Evolutionary conservation across 805 yeast genomes (phyloP).

Genomic region (Teunomyces kruisii): DNA sequence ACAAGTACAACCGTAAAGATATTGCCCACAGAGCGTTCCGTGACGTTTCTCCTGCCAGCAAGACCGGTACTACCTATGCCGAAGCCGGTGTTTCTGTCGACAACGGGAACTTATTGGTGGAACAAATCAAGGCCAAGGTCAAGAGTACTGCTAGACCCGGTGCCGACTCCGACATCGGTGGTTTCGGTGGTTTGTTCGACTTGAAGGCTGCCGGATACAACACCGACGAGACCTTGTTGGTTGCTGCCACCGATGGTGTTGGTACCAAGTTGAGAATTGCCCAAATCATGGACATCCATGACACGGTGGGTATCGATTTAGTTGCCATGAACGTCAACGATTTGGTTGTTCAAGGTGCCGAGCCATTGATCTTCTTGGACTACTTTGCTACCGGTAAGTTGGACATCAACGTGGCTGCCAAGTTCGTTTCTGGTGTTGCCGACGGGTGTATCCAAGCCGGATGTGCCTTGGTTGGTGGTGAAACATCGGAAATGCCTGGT

Average conservation of each 20-base stretch:
- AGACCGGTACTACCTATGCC: slow-evolving; percentile 63
- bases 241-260: slow-evolving; percentile 98
- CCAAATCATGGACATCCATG: slow-evolving; percentile 81
- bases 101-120: slow-evolving; percentile 87
- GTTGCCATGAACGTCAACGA: slow-evolving; percentile 99
- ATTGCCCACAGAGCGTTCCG: slow-evolving; percentile 96
- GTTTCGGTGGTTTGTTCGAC: slow-evolving; percentile 97
- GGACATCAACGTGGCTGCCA: slow-evolving; percentile 79
- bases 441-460: slow-evolving; percentile 94
- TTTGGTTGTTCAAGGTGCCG: slow-evolving; percentile 98
- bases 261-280: slow-evolving; percentile 97
- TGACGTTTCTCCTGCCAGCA: slow-evolving; percentile 30
- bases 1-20: slow-evolving; percentile 84
- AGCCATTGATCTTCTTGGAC: slow-evolving; percentile 91
- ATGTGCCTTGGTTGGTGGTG: slow-evolving; percentile 98
- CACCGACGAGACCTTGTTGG: slow-evolving; percentile 75
- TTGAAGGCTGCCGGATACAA: slow-evolving; percentile 84
- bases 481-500: slow-evolving; percentile 99
- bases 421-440: slow-evolving; percentile 93
- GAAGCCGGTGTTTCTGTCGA: slow-evolving; percentile 98
- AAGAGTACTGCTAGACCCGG: slow-evolving; percentile 93
- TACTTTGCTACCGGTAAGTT: slow-evolving; percentile 94
- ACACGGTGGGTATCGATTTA: slow-evolving; percentile 97
- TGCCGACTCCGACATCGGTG: slow-evolving; percentile 97
- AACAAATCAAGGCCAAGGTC: slow-evolving; percentile 85